Conservation (phyloP, 257 asterid species). For the Ophiorrhiza pumila region DNA sequence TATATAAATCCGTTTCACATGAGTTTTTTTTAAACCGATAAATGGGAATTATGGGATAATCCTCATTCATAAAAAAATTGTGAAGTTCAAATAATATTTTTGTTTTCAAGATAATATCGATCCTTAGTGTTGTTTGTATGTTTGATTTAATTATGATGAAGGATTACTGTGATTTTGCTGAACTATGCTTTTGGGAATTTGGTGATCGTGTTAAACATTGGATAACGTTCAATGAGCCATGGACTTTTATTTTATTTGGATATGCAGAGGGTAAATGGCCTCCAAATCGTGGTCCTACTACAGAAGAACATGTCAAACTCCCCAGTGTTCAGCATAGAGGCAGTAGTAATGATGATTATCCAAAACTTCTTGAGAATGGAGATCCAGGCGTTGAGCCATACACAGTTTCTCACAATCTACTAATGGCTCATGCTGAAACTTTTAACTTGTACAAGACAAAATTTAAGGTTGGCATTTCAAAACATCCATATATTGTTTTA, state of each 20-base stretch:
- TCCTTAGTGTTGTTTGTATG: no score
- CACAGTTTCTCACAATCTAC: background rate
- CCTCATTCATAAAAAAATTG: no score
- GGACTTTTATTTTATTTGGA: background rate
- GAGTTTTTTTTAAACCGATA: no score
- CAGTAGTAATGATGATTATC: accelerated
- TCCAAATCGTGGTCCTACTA: background rate
- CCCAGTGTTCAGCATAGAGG: background rate
- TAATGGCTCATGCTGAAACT: no score
- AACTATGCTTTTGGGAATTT: no score
- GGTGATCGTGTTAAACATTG: no score
- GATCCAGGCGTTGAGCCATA: slow-evolving; percentile 5
- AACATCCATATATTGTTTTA: no score
- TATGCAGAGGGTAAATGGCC: background rate
- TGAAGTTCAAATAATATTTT: no score
- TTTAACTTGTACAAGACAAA: background rate
- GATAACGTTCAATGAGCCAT: no score
- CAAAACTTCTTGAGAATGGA: background rate
- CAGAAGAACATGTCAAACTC: background rate
- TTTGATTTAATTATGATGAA: no score
- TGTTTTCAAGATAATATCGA: background rate
- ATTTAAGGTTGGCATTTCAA: background rate
- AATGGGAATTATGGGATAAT: no score
- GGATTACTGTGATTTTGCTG: background rate
- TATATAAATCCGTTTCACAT: no score